Evolutionary conservation across 2,329 filamentous ascomycete species (phyloP).

Genomic region (Cercospora canescens): DNA sequence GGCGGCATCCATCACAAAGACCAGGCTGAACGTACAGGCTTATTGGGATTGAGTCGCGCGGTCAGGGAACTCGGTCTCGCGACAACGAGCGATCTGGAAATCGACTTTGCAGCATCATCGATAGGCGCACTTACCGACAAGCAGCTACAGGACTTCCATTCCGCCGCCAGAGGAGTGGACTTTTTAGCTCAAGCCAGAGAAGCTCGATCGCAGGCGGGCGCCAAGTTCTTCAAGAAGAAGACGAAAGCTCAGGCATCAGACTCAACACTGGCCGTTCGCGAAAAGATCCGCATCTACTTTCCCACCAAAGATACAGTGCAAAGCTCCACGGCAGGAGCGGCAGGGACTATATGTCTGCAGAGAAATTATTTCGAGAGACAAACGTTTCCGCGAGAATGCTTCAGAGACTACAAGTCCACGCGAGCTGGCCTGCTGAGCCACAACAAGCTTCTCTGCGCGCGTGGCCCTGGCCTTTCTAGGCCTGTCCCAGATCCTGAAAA

Average conservation of each 20-base stretch:
- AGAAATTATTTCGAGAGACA: slow-evolving; percentile 67
- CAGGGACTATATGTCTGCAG: slow-evolving; percentile 81
- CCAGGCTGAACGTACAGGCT: slow-evolving; percentile 60
- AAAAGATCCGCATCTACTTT: slow-evolving; percentile 74
- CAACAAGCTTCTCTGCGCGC: slow-evolving; percentile 62
- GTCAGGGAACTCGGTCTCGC: slow-evolving; percentile 63
- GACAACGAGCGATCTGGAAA: slow-evolving; percentile 31
- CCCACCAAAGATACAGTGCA: slow-evolving; percentile 66
- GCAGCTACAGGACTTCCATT: slow-evolving; percentile 62
- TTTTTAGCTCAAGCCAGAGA: slow-evolving; percentile 25
- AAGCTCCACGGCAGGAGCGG: slow-evolving; percentile 46
- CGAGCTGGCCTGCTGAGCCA: slow-evolving; percentile 78
- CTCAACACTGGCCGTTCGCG: slow-evolving; percentile 38
- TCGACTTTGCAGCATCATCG: slow-evolving; percentile 77
- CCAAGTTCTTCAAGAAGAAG: slow-evolving; percentile 28
- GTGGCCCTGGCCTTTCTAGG: slow-evolving; percentile 32
- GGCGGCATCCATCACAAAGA: slow-evolving; percentile 39
- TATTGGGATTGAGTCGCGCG: slow-evolving; percentile 70
- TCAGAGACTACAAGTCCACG: slow-evolving; percentile 75
- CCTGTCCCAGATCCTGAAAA: background rate
- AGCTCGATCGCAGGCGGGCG: slow-evolving; percentile 23
- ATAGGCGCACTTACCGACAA: slow-evolving; percentile 72
- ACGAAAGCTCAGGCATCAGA: background rate
- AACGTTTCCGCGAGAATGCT: slow-evolving; percentile 68
- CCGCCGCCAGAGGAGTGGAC: slow-evolving; percentile 55